Conservation (phyloP, 1,284 basidiomycete genomes). For the Puccinia brachypodii region DNA sequence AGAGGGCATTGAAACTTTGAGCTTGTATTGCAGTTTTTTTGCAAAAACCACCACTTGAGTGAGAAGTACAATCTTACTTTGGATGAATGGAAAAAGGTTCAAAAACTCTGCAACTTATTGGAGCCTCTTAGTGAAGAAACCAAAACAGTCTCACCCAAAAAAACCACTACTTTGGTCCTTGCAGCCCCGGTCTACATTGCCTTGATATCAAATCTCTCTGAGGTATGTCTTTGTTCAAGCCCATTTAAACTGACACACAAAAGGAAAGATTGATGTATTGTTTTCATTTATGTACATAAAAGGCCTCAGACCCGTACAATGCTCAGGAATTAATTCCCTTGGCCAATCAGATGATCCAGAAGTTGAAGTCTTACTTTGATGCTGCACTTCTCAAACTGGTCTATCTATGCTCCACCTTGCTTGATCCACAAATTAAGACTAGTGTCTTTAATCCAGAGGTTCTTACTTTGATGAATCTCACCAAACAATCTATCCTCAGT, state of each 20-base stretch:
- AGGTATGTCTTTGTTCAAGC: too few species aligned
- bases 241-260: too few species aligned
- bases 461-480: not conserved
- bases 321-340: not conserved
- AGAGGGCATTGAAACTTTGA: not conserved
- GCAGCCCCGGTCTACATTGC: not conserved
- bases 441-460: not conserved
- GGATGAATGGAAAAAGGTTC: not conserved
- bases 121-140: not conserved
- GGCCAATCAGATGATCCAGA: not conserved
- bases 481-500: not conserved
- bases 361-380: conserved; percentile 2
- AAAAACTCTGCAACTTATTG: not conserved
- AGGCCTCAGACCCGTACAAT: not conserved
- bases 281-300: too few species aligned
- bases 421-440: not conserved
- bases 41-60: not conserved
- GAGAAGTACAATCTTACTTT: not conserved
- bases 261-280: too few species aligned
- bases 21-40: not conserved
- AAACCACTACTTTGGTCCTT: not conserved
- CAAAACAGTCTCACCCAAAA: not conserved
- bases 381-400: not conserved
- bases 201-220: not conserved
- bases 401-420: not conserved